phyloP scores from a whole-genome alignment of 2,329 filamentous ascomycete species.

The Paramyrothecium roridum region DNA sequence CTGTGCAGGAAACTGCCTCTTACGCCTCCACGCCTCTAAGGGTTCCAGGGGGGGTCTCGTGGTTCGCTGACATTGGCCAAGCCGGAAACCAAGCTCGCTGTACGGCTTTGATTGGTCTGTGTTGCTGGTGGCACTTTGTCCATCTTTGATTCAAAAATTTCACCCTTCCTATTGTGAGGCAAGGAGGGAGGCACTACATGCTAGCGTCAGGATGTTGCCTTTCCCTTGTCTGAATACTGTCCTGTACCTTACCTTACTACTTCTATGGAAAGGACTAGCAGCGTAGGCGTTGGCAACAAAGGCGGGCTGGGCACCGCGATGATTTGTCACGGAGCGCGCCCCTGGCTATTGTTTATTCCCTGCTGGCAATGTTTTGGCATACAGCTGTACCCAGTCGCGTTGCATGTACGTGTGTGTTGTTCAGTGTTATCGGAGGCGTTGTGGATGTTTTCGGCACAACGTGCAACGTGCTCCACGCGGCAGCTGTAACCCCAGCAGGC shows the following conservation, averaged over 20 bases:
- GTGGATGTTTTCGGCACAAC: background rate
- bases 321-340: background rate
- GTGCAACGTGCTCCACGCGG: background rate
- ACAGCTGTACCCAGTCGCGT: background rate
- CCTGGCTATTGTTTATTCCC: background rate
- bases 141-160: no score
- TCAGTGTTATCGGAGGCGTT: background rate
- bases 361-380: background rate
- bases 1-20: background rate
- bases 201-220: no score
- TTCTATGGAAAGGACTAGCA: no score
- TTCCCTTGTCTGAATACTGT: no score
- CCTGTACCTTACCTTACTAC: no score
- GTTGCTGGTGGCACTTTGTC: no score
- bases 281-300: no score
- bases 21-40: background rate
- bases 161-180: no score
- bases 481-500: background rate
- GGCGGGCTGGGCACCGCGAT: no score
- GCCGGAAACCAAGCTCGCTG: background rate
- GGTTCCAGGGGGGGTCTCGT: constrained; percentile 19
- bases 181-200: no score
- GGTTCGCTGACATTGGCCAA: constrained; percentile 28
- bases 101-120: no score
- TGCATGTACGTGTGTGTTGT: background rate